Evolutionary conservation across 805 yeast genomes (phyloP), one percentile per base, ranked within the genome.

Genomic region (Suhomyces pyralidae): DNA sequence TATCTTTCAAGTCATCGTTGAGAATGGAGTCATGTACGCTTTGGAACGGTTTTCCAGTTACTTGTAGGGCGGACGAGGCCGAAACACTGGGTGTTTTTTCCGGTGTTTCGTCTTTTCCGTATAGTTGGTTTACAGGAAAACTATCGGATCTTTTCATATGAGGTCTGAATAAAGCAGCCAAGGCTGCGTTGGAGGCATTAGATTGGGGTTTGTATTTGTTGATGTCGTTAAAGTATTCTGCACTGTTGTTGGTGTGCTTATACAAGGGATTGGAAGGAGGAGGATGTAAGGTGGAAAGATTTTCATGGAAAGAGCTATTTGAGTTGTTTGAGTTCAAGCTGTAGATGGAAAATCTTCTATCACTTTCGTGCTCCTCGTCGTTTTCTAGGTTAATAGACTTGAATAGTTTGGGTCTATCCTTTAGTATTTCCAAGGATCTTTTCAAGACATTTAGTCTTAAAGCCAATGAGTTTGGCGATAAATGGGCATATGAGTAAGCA

Each of bases 401-500:
- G 58, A 70, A 69, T 60, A 77, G 65, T 44, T 74, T 78, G 0
- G 92, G 91, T 50, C 88, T 72, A 38, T 84, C 86, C 49, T 85
- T 73, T 40, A 90, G 70, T 42, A 89, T 86, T 64, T 89, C 90
- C 50, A 90, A 68, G 5, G 96, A 86, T 58, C 94, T 71, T 62
- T 85, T 88, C 59, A 90, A 72, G 14, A 88, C 91, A 51, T 84
- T 84, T 55, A 90, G 69, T 51, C 96, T 74, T 46, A 88, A 80
- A 0, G 94, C 89, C 51, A 90, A 68, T 1, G 96, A 86, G 63
- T 88, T 87, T 8, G 92, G 94, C 1, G 93, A 85, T 51, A 89
- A 70, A 50, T 87, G 88, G 2, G 94, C 90, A 65, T 90, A 90
- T 0, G 96, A 88, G 63, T 87, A 90, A 1, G 96, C 87, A 64